Base-by-base conservation (phyloP, 1,284 basidiomycete species). In the Ceratobasidium sp. region DNA sequence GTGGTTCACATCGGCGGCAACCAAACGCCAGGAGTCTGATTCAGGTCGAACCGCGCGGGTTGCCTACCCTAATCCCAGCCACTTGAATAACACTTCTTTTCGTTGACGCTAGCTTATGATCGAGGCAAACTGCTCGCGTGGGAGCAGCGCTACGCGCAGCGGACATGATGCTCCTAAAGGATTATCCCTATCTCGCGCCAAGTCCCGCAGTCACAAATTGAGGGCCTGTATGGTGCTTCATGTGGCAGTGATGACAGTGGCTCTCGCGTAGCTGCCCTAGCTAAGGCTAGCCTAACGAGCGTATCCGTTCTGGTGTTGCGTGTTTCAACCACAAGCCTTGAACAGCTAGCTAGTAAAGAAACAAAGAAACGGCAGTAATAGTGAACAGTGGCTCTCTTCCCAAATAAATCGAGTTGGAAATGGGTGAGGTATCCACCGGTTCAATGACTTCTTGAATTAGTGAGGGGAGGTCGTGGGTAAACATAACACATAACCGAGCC, bases 1-100 rank as follows among this genome's bases (percentile, higher is more conserved):
- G 71, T 15, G 40, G 61, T 75, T 64, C 72, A 28, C 72, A 58
- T 60, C 44, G 58, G 58, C 42, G 70, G 70, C 33, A 72, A 49
- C 28, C 66, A 55, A 46, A 68, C 26, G 28, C 7, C 12, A 46
- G 66, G 49, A 68, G 15, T 49, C 33, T 67, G 64, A 18, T 40
- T 23, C 64, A 46, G 33, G 33, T 23, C n/a, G n/a, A 42, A 26
- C 58, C 26, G 49, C 61, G 51, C 58, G 72, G 42, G 61, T 55
- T 75, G 72, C 61, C 12, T 40, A 61, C 53, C 12, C 49, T 53
- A 40, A 75, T 44, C 26, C 53, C 63, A 77, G 73, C 61, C 64
- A 77, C 64, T 40, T 58, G 73, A 67, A 77, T 58, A 39, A 51
- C 49, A 23, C 49, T 60, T 72, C 55, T 18, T 33, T 33, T 20